Evolutionary conservation across 352 stramenopile species (phyloP).

Genomic region (Phytophthora hibernalis): DNA sequence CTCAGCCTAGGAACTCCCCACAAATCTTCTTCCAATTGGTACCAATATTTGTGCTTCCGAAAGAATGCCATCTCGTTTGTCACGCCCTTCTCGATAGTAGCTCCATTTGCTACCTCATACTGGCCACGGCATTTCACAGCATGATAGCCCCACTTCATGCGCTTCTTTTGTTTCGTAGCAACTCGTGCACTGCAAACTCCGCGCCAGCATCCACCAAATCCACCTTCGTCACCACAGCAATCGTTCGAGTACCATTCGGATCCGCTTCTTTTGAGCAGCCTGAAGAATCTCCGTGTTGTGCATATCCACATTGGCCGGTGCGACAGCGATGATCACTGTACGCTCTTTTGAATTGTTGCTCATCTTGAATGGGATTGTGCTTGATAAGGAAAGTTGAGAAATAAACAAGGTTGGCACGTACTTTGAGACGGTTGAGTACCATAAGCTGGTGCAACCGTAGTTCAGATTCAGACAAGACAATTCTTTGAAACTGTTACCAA

Average conservation of each 20-base stretch:
- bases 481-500: no score
- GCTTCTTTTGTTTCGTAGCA: conserved; percentile 83
- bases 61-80: conserved; percentile 76
- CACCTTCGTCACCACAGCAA: conserved; percentile 90
- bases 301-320: conserved; percentile 87
- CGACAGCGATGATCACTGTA: conserved; percentile 86
- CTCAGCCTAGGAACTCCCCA: conserved; percentile 50
- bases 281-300: conserved; percentile 88
- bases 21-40: conserved; percentile 32
- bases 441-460: no score
- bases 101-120: conserved; percentile 58
- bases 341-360: no score
- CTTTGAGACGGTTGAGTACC: no score
- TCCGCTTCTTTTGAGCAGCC: conserved; percentile 73
- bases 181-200: conserved; percentile 72
- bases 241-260: conserved; percentile 70
- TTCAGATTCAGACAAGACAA: no score
- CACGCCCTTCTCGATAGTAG: conserved; percentile 62
- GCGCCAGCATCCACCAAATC: conserved; percentile 88
- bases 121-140: conserved; percentile 88
- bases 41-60: conserved; percentile 54
- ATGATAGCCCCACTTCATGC: conserved; percentile 77
- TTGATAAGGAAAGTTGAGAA: no score
- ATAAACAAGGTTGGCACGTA: no score
- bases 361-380: no score